A percentile compares a stretch with the other conserved stretches of the same genome.
Conservation (phyloP, 2,329 filamentous ascomycete genomes). For the Didymella keratinophila region DNA sequence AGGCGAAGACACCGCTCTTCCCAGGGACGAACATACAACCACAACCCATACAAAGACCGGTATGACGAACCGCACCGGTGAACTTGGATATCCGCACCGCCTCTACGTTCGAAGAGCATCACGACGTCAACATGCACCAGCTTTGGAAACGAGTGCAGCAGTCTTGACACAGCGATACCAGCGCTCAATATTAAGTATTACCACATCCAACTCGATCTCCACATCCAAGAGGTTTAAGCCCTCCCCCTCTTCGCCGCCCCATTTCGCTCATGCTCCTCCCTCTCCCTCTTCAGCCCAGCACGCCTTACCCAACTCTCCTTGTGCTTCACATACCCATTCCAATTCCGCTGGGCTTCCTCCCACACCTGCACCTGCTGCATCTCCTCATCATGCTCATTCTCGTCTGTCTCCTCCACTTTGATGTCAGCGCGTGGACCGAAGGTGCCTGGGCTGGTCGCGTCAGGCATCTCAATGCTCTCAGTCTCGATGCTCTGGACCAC, state of each 20-base stretch:
- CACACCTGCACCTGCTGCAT: neutral
- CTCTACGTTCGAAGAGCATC: neutral
- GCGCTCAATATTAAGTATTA: neutral
- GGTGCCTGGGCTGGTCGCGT: neutral
- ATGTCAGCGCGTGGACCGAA: neutral
- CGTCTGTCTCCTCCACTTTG: neutral
- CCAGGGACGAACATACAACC: conserved; percentile 8
- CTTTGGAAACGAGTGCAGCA: too few relatives aligned
- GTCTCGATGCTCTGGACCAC: neutral
- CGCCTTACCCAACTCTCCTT: conserved; percentile 28
- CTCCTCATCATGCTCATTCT: neutral
- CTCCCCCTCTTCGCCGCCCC: too few relatives aligned
- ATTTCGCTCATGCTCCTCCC: neutral
- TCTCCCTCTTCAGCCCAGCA: conserved; percentile 18
- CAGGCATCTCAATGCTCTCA: too few relatives aligned
- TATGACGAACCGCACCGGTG: neutral
- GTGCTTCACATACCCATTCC: conserved; percentile 3
- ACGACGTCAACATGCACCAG: too few relatives aligned
- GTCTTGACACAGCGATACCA: neutral
- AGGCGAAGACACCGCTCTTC: conserved; percentile 41
- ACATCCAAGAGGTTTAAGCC: neutral
- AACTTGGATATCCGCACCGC: neutral
- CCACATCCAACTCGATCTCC: neutral
- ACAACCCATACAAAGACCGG: conserved; percentile 23
- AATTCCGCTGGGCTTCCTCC: neutral